Evolutionary conservation across 441 rosid genomes (phyloP), one percentile per base, ranked within the genome.

Genomic region (Erysimum pusillum): DNA sequence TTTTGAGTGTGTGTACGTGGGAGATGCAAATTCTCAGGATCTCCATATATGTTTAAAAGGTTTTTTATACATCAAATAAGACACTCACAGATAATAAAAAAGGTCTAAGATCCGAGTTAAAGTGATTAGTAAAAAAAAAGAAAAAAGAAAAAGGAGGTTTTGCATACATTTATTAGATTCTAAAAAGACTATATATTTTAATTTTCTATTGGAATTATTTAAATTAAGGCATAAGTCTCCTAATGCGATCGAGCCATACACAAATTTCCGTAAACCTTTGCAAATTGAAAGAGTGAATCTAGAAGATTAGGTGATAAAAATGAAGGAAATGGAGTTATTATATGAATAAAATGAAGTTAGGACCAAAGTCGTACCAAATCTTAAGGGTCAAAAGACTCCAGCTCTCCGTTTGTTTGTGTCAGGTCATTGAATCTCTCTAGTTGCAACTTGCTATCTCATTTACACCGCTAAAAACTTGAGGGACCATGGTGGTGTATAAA

Each of bases 331-430:
- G 41, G 15, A 53, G 46, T 69, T 36, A 14, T 12, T 46, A 4
- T 38, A 53, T 51, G 38, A 12, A 39, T 20, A 11, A 38, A 63
- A 25, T 38, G 45, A 56, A 57, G 31, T 44, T 67, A 46, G 11
- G 71, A 63, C 41, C 69, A 46, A 79, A 74, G 73, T 74, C 73
- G 22, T 25, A 79, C 73, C 63, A 63, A 59, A 69, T 68, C 82
- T 28, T 6, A 39, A 63, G 31, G 34, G 76, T 74, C 82, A 74
- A 79, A 73, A 74, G 79, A 63, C 74, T 74, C 79, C 63, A 74
- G 74, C 82, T 68, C 66, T 48, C 56, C 41, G 35, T 36, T 48
- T 15, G 70, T 79, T 68, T 14, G 34, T 68, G 56, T 71, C 76
- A 48, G 72, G 8, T 58, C 39, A 44, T 13, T 48, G 39, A 25